These are phyloP conservation scores for Zygosaccharomyces kombuchaensis DNA, from an alignment of 805 yeast genomes.

Conservation along the genomic window DNA sequence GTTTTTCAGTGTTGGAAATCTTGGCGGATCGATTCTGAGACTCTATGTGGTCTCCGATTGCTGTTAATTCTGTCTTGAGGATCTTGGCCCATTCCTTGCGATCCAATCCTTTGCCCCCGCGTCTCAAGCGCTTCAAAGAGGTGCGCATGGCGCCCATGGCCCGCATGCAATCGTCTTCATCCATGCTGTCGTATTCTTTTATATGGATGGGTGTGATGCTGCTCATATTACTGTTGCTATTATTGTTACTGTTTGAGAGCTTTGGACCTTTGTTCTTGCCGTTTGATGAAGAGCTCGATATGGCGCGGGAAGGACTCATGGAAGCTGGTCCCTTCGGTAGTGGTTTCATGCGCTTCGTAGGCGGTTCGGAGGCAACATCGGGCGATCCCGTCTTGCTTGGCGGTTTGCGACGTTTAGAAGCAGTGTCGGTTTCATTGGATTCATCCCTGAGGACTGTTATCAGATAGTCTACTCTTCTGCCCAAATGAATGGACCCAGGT, in stretches of 20 bases:
- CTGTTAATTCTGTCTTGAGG: conserved; percentile 61
- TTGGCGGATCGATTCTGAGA: conserved; percentile 32
- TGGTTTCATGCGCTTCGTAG: conserved; percentile 24
- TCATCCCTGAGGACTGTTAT: conserved; percentile 65
- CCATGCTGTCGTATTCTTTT: conserved; percentile 72
- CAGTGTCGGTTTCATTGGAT: conserved; percentile 31
- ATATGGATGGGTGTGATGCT: conserved; percentile 15
- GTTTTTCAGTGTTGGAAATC: conserved; percentile 36
- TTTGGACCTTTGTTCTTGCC: conserved; percentile 6
- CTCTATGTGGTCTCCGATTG: conserved; percentile 69
- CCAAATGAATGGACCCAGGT: conserved; percentile 89
- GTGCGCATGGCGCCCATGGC: conserved; percentile 61
- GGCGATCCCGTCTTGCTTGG: conserved; percentile 26
- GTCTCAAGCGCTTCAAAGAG: conserved; percentile 60
- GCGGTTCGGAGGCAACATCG: conserved; percentile 13
- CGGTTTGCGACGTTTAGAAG: conserved; percentile 30
- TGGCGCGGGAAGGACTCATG: conserved; percentile 12
- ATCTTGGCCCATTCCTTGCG: conserved; percentile 74
- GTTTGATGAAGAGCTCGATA: conserved; percentile 7
- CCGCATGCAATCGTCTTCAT: conserved; percentile 61
- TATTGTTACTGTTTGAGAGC: conserved; percentile 4
- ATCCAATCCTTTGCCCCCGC: conserved; percentile 69
- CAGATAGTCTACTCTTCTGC: conserved; percentile 86
- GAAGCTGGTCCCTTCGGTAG: conserved; percentile 30
- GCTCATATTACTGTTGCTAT: conserved; percentile 3